Evolutionary conservation across 2,329 filamentous ascomycete genomes (phyloP).

Genomic region (Lecanoromycetidae sp.): DNA sequence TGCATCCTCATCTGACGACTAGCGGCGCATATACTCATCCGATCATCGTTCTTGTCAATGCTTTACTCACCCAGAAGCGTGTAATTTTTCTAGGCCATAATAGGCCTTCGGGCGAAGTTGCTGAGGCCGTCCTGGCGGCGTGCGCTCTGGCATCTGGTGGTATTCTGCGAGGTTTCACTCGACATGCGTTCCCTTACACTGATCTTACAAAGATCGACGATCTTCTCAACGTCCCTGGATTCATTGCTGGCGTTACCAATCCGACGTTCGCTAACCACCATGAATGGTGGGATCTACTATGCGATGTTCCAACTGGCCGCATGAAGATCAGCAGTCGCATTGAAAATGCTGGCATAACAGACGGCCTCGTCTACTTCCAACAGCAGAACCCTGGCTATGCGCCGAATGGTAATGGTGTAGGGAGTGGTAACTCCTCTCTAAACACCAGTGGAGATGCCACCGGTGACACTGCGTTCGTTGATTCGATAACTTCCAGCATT

Average conservation of each 20-base stretch:
- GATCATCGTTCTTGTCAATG: conserved; percentile 88
- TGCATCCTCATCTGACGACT: conserved; percentile 87
- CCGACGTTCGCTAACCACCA: conserved; percentile 89
- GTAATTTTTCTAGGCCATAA: conserved; percentile 94
- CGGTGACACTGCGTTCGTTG: conserved; percentile 81
- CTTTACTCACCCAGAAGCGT: conserved; percentile 87
- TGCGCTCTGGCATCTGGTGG: conserved; percentile 89
- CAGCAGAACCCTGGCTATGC: conserved; percentile 41
- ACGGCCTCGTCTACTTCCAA: conserved; percentile 78
- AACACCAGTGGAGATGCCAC: conserved; percentile 51
- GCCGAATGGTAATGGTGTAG: conserved; percentile 20
- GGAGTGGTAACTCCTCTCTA: conserved; percentile 19
- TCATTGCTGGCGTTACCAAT: conserved; percentile 96
- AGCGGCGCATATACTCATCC: conserved; percentile 83
- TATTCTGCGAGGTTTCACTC: conserved; percentile 81
- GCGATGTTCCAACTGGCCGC: conserved; percentile 79
- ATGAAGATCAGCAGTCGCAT: conserved; percentile 91
- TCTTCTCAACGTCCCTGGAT: conserved; percentile 86
- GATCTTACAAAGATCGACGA: conserved; percentile 97
- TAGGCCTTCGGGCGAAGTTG: conserved; percentile 87
- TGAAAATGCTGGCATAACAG: conserved; percentile 66
- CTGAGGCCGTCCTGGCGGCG: conserved; percentile 93
- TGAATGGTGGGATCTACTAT: conserved; percentile 97
- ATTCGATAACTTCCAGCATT: conserved; percentile 71
- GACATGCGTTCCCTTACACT: conserved; percentile 95